These are phyloP conservation scores for Capsicum chinense DNA, from an alignment of 257 asterid genomes.

Conservation along the genomic window DNA sequence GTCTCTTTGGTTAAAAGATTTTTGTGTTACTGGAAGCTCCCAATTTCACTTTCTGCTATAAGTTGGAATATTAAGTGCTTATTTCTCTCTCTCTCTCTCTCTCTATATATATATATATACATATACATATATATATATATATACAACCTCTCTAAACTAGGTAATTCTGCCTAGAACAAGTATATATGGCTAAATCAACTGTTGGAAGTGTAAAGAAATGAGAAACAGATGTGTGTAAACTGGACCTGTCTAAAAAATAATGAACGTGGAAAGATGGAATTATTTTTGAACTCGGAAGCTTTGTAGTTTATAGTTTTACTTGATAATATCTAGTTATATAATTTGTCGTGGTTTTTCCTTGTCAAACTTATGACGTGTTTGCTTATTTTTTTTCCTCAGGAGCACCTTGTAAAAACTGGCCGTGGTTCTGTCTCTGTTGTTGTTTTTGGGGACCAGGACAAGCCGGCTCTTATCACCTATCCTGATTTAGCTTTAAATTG, in stretches of 20 bases:
- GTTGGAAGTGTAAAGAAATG: not conserved
- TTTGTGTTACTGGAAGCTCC: not conserved
- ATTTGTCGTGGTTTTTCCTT: conserved; percentile 36
- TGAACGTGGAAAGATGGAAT: conserved; percentile 32
- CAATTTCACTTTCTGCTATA: not conserved
- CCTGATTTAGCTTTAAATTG: conserved; percentile 96
- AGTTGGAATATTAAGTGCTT: not conserved
- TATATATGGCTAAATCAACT: conserved; percentile 18
- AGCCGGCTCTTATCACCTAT: conserved; percentile 91
- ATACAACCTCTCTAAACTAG: not conserved
- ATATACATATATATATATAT: not conserved
- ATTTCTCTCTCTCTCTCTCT: not conserved
- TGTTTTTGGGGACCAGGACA: conserved; percentile 91
- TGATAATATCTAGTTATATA: conserved; percentile 32
- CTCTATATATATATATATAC: not conserved
- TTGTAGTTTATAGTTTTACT: conserved; percentile 33
- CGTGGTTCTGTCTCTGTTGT: conserved; percentile 78
- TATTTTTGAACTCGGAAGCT: conserved; percentile 38
- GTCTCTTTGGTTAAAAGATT: not conserved
- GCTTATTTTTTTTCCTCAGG: conserved; percentile 55
- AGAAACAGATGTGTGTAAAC: conserved; percentile 18
- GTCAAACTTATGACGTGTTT: conserved; percentile 8
- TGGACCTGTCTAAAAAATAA: not conserved
- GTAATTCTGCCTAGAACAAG: not conserved
- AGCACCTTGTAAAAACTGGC: conserved; percentile 84